Evolutionary conservation across 2,329 filamentous ascomycete genomes (phyloP).

Genomic region (Verticillium albo-atrum): DNA sequence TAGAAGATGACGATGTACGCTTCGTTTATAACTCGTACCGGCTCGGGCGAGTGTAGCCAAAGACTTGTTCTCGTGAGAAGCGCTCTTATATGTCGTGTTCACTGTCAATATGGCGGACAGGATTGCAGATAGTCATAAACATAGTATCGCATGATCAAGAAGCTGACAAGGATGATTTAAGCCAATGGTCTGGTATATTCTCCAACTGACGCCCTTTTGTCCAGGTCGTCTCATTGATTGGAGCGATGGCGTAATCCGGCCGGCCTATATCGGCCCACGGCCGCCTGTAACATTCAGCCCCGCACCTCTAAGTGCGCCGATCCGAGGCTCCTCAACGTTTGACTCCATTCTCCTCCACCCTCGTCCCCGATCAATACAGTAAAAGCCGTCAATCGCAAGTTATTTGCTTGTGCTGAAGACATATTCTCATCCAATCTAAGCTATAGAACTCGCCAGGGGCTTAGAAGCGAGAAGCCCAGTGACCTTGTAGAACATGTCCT

Average conservation of each 20-base stretch:
- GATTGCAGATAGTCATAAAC: background rate
- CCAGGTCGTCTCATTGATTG: background rate
- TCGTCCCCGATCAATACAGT: background rate
- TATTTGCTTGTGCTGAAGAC: background rate
- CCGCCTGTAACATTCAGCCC: background rate
- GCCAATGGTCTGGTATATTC: background rate
- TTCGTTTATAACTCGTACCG: background rate
- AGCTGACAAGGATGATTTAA: background rate
- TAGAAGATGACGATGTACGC: background rate
- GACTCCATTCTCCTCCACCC: background rate
- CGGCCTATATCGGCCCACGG: constrained; percentile 17
- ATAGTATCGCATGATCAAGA: background rate
- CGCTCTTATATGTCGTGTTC: too few relatives aligned
- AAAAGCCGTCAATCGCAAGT: background rate
- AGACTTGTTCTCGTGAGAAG: too few relatives aligned
- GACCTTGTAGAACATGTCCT: constrained; percentile 73
- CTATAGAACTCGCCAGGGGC: constrained; percentile 28
- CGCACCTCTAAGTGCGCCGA: background rate
- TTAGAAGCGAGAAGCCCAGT: constrained; percentile 59
- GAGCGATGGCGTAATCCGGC: constrained; percentile 28
- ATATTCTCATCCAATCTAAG: background rate
- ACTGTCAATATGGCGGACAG: background rate
- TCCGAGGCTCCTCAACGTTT: background rate
- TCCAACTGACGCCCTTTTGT: background rate
- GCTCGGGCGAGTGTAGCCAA: background rate